Evolutionary conservation across 1,139 yeast species (phyloP), one percentile per base, ranked within the genome.

Genomic region (Saccharomyces hybrid): DNA sequence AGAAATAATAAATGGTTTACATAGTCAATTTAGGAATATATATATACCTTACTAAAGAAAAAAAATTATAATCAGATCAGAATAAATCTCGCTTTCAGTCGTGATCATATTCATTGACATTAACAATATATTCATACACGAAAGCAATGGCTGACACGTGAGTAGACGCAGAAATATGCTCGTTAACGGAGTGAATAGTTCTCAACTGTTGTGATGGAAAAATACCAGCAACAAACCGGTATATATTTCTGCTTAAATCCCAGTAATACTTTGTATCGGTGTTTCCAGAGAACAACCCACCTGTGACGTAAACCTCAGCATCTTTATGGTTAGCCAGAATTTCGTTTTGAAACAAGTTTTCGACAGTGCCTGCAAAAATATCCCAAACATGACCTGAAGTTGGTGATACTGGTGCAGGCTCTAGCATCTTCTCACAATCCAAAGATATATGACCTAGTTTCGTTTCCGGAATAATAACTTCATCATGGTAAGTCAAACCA

Each of bases 211-310:
- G 58, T 12, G 52, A 54, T 50, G 60, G 60, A 2, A 61, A 51
- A 11, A 66, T 58, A 34, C 66, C 58, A 28, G 61, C 69, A 53
- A 60, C 54, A 48, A 68, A 67, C 63, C 96, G 78, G 75, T 78
- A 88, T 57, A 90, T 87, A 66, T 86, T 81, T 54, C 75, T 75
- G 14, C 90, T 80, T 65, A 89, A 75, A 52, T 75, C 71, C 91
- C 95, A 87, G 72, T 86, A 88, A 67, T 81, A 79, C 66, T 81
- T 79, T 7, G 96, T 88, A 68, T 89, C 96, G 2, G 96, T 89
- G 70, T 88, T 89, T 31, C 88, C 96, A 6, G 88, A 78, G 81
- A 86, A 80, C 52, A 87, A 66, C 16, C 80, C 74, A 11, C 96
- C 95, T 1, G 90, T 73, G 26, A 82, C 66, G 54, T 64, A 67